Evolutionary conservation across 768 basidiomycete species (phyloP).

Genomic region (Amanita rubescens): DNA sequence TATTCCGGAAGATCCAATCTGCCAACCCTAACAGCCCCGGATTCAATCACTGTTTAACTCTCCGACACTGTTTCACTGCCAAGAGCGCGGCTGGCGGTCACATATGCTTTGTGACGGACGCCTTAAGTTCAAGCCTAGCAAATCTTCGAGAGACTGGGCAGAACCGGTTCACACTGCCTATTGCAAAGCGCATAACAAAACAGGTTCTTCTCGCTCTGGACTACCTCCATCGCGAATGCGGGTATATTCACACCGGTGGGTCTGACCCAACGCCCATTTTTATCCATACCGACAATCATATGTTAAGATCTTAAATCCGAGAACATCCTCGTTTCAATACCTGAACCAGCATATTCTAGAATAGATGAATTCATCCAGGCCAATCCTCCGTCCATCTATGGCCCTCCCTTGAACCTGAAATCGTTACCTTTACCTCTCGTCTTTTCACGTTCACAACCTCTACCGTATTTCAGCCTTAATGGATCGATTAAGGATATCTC

Average conservation of each 20-base stretch:
- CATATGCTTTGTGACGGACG: slow-evolving; percentile 5
- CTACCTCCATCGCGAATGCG: slow-evolving; percentile 15
- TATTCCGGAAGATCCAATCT: slow-evolving; percentile 9
- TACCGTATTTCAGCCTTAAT: slow-evolving; percentile 3
- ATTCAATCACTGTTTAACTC: slow-evolving; percentile 9
- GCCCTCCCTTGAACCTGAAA: slow-evolving; percentile 6
- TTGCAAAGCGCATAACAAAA: slow-evolving; percentile 12
- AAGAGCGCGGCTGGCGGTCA: slow-evolving; percentile 3
- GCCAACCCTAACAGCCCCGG: slow-evolving; percentile 9
- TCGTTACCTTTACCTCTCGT: slow-evolving; percentile 2
- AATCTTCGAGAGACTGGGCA: slow-evolving; percentile 2
- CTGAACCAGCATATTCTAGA: slow-evolving; percentile 4
- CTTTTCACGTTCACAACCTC: slow-evolving; percentile 8
- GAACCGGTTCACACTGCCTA: slow-evolving; percentile 9
- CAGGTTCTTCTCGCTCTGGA: slow-evolving; percentile 13
- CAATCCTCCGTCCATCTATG: slow-evolving; percentile 1
- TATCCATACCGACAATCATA: slow-evolving; percentile 3
- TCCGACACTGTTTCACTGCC: slow-evolving; percentile 6
- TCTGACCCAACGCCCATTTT: background rate
- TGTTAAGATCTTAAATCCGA: slow-evolving; percentile 4
- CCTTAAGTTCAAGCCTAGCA: slow-evolving; percentile 9
- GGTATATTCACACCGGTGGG: slow-evolving; percentile 8
- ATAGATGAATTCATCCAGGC: slow-evolving; percentile 3
- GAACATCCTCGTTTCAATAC: slow-evolving; percentile 7
- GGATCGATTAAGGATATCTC: slow-evolving; percentile 7